Base-by-base conservation (phyloP, 768 basidiomycete species). In the Trametes sanguinea region DNA sequence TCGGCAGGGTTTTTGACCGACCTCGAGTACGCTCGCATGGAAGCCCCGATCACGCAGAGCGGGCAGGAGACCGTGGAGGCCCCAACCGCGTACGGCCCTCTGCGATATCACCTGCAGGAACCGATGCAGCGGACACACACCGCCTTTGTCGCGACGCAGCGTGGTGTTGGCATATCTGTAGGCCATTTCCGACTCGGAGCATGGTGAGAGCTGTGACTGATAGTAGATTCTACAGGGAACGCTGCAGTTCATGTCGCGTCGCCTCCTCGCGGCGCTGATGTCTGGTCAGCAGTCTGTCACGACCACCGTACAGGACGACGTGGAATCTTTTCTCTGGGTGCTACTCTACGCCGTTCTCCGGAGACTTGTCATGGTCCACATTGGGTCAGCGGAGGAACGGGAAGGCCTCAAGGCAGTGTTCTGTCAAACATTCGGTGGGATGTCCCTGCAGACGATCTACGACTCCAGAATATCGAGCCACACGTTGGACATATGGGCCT, bases 1-100 rank as follows among this genome's bases (percentile, higher is more conserved):
- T 2, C 16, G 6, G 47, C 61, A 39, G 75, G 73, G 1, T 76
- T 73, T 43, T 17, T 76, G 50, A 75, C 66, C n/a, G 76, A 75
- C 53, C 54, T 76, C 2, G 73, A 77, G 30, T 68, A 65, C 61
- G 71, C 70, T 46, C 66, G 52, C n/a, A 47, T 68, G 6, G 56
- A 45, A 11, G 52, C 9, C 29, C 35, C 30, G 44, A 35, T 56
- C 22, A 35, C 27, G 33, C 37, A 30, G 40, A 16, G 42, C 40
- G 33, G 46, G 33, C 27, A 16, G 14, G 48, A 53, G 35, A 51
- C 61, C 16, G 45, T 48, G 17, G 37, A 45, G 35, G 17, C 17
- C 37, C 43, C 55, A 37, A 51, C 30, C 8, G 50, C 59, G 37
- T 59, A 63, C 13, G 46, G 52, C 47, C 16, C 42, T 42, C 13